These are phyloP conservation scores for Puccinia novopanici DNA, from an alignment of 1,284 basidiomycete species.

Conservation along the genomic window DNA sequence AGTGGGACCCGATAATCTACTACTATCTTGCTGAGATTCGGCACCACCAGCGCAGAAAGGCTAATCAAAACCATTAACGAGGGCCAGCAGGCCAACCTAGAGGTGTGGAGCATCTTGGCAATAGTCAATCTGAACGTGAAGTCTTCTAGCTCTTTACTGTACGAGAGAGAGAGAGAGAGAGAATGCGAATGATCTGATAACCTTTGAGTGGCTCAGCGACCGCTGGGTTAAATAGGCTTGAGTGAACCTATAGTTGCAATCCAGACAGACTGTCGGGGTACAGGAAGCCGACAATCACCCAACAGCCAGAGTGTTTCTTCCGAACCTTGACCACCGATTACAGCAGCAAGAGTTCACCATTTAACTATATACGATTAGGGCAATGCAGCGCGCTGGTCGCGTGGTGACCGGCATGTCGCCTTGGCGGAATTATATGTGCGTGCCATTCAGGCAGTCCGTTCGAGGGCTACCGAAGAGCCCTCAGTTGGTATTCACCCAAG, in stretches of 20 bases:
- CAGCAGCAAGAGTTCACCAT: background rate
- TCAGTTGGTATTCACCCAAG: too few species aligned
- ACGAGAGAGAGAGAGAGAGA: background rate
- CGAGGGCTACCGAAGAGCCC: too few species aligned
- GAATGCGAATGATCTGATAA: too few species aligned
- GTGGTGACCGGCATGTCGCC: background rate
- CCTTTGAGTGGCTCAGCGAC: background rate
- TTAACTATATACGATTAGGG: too few species aligned
- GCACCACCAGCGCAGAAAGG: background rate
- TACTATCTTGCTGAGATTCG: background rate
- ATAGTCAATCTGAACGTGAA: too few species aligned
- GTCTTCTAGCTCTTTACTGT: too few species aligned
- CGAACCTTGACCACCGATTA: background rate
- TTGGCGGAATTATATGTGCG: too few species aligned
- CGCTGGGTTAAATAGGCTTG: background rate
- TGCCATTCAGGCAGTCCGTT: too few species aligned
- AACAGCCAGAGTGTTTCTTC: background rate
- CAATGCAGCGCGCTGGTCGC: background rate
- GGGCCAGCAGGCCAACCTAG: too few species aligned
- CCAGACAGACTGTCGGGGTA: background rate
- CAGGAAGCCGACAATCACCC: background rate
- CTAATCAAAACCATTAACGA: background rate
- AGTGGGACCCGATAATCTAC: slow-evolving; percentile 9
- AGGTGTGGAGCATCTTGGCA: too few species aligned
- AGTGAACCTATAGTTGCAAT: background rate